These are phyloP conservation scores for Kalmusia sp. DNA, from an alignment of 2,329 filamentous ascomycete species.

Conservation along the genomic window DNA sequence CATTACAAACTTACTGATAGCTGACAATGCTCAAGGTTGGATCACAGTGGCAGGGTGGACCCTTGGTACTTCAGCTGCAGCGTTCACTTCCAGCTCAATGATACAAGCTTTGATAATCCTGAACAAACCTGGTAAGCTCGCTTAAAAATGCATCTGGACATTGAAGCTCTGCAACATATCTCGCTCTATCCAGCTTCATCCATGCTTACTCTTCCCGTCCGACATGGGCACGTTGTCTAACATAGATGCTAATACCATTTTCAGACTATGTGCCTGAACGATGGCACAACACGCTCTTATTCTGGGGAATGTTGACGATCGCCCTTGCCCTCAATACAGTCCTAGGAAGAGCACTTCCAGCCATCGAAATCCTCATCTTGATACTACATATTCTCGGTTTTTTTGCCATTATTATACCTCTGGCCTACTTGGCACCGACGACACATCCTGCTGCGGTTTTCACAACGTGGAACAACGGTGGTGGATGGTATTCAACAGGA, in stretches of 20 bases:
- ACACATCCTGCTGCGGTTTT: constrained; percentile 41
- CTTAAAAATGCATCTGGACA: too few species aligned
- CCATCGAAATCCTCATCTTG: constrained; percentile 53
- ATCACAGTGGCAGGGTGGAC: constrained; percentile 23
- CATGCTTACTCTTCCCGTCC: too few species aligned
- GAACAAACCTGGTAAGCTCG: not conserved
- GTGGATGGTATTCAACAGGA: constrained; percentile 48
- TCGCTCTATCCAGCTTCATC: too few species aligned
- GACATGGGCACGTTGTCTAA: too few species aligned
- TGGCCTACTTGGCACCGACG: constrained; percentile 15
- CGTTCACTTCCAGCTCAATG: constrained; percentile 11
- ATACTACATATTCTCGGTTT: constrained; percentile 57
- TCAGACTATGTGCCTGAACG: constrained; percentile 33
- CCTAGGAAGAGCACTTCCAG: constrained; percentile 49
- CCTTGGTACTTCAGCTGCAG: too few species aligned
- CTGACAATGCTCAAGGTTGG: constrained; percentile 14
- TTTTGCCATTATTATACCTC: constrained; percentile 53
- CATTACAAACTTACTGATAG: not conserved
- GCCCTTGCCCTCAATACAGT: constrained; percentile 50
- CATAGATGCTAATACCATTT: not conserved
- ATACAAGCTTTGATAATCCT: constrained; percentile 13
- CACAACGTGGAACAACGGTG: constrained; percentile 49
- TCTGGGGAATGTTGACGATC: constrained; percentile 49
- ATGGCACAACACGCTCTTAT: constrained; percentile 57
- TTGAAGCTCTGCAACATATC: too few species aligned